phyloP scores from a whole-genome alignment of 306 rosid genomes.

The Lathyrus sativus region DNA sequence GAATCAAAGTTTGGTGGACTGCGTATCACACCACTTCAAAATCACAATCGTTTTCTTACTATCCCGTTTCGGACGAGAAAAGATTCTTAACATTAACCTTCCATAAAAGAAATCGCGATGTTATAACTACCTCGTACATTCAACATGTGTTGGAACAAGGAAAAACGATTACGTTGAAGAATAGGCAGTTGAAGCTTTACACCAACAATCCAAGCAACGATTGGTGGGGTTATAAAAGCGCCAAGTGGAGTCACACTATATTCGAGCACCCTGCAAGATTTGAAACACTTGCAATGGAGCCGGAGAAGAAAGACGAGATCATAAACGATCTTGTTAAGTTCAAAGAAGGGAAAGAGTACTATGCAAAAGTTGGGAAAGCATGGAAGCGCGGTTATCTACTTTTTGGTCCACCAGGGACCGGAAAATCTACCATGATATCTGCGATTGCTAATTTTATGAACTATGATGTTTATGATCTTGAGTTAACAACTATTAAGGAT shows the following conservation, averaged over 20 bases:
- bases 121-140: slow-evolving; percentile 39
- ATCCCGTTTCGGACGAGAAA: background rate
- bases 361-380: slow-evolving; percentile 61
- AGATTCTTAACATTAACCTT: slow-evolving; percentile 39
- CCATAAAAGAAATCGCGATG: slow-evolving; percentile 41
- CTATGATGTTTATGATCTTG: slow-evolving; percentile 69
- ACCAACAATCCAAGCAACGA: slow-evolving; percentile 45
- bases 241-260: slow-evolving; percentile 53
- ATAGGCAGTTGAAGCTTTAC: slow-evolving; percentile 51
- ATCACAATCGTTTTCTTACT: background rate
- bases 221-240: slow-evolving; percentile 26
- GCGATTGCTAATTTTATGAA: slow-evolving; percentile 69
- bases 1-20: slow-evolving; percentile 57
- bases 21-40: slow-evolving; percentile 9
- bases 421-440: slow-evolving; percentile 67
- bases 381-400: slow-evolving; percentile 72
- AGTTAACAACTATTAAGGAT: slow-evolving; percentile 57
- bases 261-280: slow-evolving; percentile 70
- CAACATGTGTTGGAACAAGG: slow-evolving; percentile 43
- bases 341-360: slow-evolving; percentile 53
- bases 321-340: slow-evolving; percentile 51
- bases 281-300: slow-evolving; percentile 57
- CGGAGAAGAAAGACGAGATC: slow-evolving; percentile 48
- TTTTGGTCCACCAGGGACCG: slow-evolving; percentile 71
- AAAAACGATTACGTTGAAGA: slow-evolving; percentile 25